phyloP scores from a whole-genome alignment of 148 eudicot species.

The Pouteria glomerata region DNA sequence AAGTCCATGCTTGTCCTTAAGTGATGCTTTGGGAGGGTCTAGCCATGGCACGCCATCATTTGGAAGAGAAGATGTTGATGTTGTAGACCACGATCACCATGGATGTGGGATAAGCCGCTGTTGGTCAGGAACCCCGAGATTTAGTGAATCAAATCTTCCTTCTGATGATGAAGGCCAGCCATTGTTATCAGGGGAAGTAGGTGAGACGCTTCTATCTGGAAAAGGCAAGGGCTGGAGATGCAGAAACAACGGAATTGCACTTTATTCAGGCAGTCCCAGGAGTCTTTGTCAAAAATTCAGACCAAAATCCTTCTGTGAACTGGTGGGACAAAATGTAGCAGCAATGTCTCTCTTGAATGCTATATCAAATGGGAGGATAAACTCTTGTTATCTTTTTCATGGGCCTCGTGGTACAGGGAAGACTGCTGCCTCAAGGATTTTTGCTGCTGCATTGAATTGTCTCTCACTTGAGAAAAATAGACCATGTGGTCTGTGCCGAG shows the following conservation, averaged over 20 bases:
- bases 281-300: conserved; percentile 69
- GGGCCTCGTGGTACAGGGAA: conserved; percentile 96
- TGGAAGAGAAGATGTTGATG: conserved; percentile 48
- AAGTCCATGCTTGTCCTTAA: conserved; percentile 56
- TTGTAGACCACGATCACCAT: conserved; percentile 32
- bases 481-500: conserved; percentile 87
- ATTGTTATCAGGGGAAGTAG: conserved; percentile 45
- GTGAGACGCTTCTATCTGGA: conserved; percentile 32
- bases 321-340: conserved; percentile 71
- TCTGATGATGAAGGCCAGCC: conserved; percentile 62
- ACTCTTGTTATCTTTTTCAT: conserved; percentile 70
- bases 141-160: conserved; percentile 36
- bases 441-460: conserved; percentile 94
- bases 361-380: conserved; percentile 53
- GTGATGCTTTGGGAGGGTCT: conserved; percentile 36
- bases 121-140: conserved; percentile 73
- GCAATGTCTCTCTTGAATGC: conserved; percentile 69
- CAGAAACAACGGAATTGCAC: conserved; percentile 28
- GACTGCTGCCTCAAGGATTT: conserved; percentile 78
- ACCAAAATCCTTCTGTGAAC: conserved; percentile 70
- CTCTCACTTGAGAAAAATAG: conserved; percentile 44
- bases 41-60: conserved; percentile 40
- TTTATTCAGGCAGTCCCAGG: conserved; percentile 57
- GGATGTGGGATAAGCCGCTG: conserved; percentile 85
- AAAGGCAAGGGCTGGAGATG: conserved; percentile 42